These are phyloP conservation scores for Cytospora schulzeri DNA, from an alignment of 2,329 filamentous ascomycete species.

Conservation along the genomic window DNA sequence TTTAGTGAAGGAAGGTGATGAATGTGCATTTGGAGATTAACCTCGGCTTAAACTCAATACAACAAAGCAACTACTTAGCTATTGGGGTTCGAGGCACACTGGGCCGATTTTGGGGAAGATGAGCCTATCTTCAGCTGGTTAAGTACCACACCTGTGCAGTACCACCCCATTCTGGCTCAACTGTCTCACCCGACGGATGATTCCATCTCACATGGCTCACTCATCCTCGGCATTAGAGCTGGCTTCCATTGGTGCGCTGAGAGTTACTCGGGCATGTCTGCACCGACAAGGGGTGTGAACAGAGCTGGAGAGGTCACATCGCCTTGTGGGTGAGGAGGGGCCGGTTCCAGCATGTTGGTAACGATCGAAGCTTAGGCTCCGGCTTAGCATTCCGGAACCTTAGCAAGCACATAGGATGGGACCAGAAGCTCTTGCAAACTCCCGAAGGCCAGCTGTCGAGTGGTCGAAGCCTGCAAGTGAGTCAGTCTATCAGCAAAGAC, in stretches of 20 bases:
- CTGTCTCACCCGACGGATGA: slow-evolving; percentile 18
- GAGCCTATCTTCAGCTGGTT: not conserved
- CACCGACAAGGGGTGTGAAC: slow-evolving; percentile 7
- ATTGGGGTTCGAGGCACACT: slow-evolving; percentile 17
- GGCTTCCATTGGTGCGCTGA: not conserved
- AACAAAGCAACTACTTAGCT: not conserved
- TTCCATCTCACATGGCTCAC: slow-evolving; percentile 1
- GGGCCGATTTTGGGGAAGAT: not conserved
- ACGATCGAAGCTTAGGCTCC: not conserved
- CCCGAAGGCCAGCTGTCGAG: not conserved
- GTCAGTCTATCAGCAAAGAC: not conserved
- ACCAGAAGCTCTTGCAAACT: not conserved
- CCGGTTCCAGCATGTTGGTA: not conserved
- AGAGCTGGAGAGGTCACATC: slow-evolving; percentile 6
- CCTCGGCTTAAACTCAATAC: not conserved
- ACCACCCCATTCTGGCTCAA: not conserved
- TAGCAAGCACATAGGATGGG: not conserved
- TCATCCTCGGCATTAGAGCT: not conserved
- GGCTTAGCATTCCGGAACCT: not conserved
- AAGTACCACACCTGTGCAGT: slow-evolving; percentile 2
- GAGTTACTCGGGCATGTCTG: slow-evolving; percentile 8
- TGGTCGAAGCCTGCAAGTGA: not conserved
- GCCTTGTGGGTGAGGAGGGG: not conserved
- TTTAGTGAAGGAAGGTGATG: not conserved
- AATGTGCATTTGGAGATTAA: not conserved